Evolutionary conservation across 345 rosid genomes (phyloP).

Genomic region (Lumnitzera littorea): DNA sequence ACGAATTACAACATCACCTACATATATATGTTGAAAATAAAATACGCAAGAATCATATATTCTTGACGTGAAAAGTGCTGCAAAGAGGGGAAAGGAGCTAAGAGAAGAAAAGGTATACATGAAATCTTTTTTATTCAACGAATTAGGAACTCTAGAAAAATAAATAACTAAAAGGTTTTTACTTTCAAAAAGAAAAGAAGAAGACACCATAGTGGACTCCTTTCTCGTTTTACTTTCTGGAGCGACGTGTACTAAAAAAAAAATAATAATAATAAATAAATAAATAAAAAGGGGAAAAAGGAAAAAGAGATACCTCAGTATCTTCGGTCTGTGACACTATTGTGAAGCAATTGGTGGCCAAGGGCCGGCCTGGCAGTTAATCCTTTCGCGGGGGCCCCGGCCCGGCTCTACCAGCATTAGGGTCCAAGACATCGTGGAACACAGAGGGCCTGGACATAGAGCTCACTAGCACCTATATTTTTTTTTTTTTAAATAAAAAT

Average conservation of each 20-base stretch:
- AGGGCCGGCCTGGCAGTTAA: neutral
- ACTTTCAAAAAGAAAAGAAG: neutral
- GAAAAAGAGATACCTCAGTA: conserved; percentile 16
- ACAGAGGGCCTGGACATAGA: too few relatives aligned
- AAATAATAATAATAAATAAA: too few relatives aligned
- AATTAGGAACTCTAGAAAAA: conserved; percentile 10
- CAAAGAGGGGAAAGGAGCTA: neutral
- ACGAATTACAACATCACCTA: too few relatives aligned
- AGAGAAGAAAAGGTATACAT: neutral
- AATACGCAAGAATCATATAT: too few relatives aligned
- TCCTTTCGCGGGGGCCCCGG: too few relatives aligned
- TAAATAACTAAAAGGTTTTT: neutral
- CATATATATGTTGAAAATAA: too few relatives aligned
- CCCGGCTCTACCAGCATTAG: too few relatives aligned
- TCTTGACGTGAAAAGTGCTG: too few relatives aligned
- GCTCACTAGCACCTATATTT: too few relatives aligned
- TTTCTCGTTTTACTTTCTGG: conserved; percentile 12
- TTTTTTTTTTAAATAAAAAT: too few relatives aligned
- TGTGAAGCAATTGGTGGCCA: conserved; percentile 13
- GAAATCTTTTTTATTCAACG: conserved; percentile 13
- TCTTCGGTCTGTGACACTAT: conserved; percentile 23
- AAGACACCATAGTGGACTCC: neutral
- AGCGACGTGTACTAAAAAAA: conserved; percentile 26
- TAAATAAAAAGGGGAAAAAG: too few relatives aligned
- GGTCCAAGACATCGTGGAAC: too few relatives aligned